Evolutionary conservation across 2,329 filamentous ascomycete genomes (phyloP).

Genomic region (Elsinoe arachidis): DNA sequence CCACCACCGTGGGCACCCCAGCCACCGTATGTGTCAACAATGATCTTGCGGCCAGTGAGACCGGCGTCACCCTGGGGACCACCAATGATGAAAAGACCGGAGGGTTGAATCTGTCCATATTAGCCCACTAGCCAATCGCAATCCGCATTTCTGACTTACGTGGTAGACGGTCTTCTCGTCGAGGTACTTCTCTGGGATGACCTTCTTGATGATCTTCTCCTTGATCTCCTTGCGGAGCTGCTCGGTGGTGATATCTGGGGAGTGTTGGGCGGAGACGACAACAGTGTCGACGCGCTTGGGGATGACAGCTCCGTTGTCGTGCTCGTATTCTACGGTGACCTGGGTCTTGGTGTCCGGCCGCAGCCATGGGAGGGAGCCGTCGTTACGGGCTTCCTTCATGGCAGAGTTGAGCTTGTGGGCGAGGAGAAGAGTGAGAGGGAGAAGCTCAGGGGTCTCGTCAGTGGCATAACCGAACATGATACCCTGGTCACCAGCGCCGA

Average conservation of each 20-base stretch:
- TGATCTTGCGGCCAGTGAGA: constrained; percentile 98
- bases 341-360: constrained; percentile 99
- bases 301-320: constrained; percentile 88
- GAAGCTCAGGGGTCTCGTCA: constrained; percentile 95
- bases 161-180: constrained; percentile 94
- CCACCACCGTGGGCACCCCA: constrained; percentile 99
- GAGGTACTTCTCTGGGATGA: constrained; percentile 85
- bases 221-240: constrained; percentile 86
- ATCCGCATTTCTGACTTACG: constrained; percentile 43
- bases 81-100: constrained; percentile 97
- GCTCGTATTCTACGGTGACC: constrained; percentile 97
- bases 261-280: constrained; percentile 93
- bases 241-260: constrained; percentile 79
- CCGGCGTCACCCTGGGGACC: constrained; percentile 98
- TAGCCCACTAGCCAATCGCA: constrained; percentile 4
- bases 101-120: constrained; percentile 69
- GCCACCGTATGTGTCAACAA: constrained; percentile 98
- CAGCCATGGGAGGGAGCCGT: constrained; percentile 86
- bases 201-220: constrained; percentile 94
- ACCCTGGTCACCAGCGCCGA: constrained; percentile 98
- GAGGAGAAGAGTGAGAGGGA: constrained; percentile 86
- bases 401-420: constrained; percentile 95
- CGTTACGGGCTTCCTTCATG: constrained; percentile 81
- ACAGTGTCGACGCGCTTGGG: constrained; percentile 92
- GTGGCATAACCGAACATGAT: constrained; percentile 99